Evolutionary conservation across 352 stramenopile genomes (phyloP), one percentile per base, ranked within the genome.

Genomic region (Phytophthora gonapodyides): DNA sequence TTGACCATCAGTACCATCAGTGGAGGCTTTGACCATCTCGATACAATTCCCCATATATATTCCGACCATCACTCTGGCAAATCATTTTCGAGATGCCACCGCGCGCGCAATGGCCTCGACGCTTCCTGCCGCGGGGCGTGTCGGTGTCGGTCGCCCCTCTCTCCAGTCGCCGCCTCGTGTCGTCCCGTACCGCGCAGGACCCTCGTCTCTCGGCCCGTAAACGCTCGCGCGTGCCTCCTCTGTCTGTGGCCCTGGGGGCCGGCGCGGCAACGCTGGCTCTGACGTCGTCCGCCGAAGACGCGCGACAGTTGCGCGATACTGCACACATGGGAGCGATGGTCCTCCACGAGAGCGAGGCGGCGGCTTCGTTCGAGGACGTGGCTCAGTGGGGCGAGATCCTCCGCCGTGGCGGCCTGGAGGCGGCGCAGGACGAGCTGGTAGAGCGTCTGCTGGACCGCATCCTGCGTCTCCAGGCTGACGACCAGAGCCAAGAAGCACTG

Each of bases 281-380:
- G 17, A 59, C n/a, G 33, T 47, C 43, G 27, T 50, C 43, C 38
- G 19, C 58, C 24, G 41, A 68, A 17, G 37, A 17, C 46, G n/a
- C 13, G 48, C 34, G 37, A 2, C 47, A 48, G 44, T 9, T 83
- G 16, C 74, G 67, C 16, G 58, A 64, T 27, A 70, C 57, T 13
- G 60, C 61, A 36, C 61, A 72, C 30, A 66, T 81, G 15, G 61
- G 76, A 31, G 34, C 59, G 4, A 33, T 76, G 33, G 62, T 78
- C 33, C 16, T 65, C 11, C 42, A 61, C 24, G 58, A 78, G 17
- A 69, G 52, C n/a, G 55, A 70, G 13, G 21, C 61, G 6, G n/a
- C 31, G 12, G 10, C 8, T 51, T 64, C 58, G 43, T 12, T 69
- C 12, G 44, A 53, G 19, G 48, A 61, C 7, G 46, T 24, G 44